phyloP scores from a whole-genome alignment of 441 rosid species.

The Corymbia citriodora region DNA sequence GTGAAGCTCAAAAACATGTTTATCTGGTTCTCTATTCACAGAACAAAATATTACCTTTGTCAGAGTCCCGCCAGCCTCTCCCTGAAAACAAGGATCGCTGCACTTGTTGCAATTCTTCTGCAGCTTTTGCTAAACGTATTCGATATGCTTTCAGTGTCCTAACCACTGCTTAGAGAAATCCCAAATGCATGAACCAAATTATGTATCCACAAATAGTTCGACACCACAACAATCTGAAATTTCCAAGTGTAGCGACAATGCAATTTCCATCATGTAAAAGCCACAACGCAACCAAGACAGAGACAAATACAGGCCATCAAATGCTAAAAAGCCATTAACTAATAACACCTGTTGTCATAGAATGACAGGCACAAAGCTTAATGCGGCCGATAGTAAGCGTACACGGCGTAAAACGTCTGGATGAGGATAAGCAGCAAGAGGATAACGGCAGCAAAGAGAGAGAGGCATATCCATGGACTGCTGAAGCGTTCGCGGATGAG shows the following conservation, averaged over 20 bases:
- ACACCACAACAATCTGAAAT: not conserved
- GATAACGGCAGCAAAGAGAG: not conserved
- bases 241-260: not conserved
- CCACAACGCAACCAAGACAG: not conserved
- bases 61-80: not conserved
- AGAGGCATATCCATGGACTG: not conserved
- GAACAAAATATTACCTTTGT: not conserved
- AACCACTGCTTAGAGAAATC: not conserved
- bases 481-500: not conserved
- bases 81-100: not conserved
- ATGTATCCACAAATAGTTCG: not conserved
- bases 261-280: not conserved
- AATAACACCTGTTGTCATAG: not conserved
- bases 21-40: not conserved
- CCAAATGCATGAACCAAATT: not conserved
- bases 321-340: not conserved
- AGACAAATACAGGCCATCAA: not conserved
- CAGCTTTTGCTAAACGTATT: not conserved
- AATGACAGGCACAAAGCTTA: not conserved
- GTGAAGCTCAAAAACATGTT: not conserved
- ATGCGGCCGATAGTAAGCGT: not conserved
- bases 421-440: not conserved
- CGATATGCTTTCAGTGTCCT: not conserved
- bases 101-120: not conserved
- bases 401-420: not conserved